Base-by-base conservation (phyloP, 1,284 basidiomycete species). In the Pseudozyma thailandica region DNA sequence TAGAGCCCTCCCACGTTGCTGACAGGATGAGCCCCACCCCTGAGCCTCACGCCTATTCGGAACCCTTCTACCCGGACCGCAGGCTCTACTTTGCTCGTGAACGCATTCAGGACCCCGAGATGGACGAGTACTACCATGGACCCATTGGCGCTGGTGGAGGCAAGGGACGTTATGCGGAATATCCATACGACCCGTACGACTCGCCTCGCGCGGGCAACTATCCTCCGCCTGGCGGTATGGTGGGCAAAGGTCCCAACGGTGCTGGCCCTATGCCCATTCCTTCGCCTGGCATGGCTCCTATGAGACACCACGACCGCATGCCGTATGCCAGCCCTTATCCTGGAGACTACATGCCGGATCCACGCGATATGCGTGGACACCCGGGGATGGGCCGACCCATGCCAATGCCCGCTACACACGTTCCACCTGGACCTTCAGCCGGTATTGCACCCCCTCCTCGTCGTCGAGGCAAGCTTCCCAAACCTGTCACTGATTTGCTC, bases 401-500 rank as follows among this genome's bases (percentile, higher is more conserved):
- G 18, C 41, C 55, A 18, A 31, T 72, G 18, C 63, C 70, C 4
- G 50, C 58, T 2, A 26, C 59, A 4, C 70, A 68, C 31, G 70
- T 72, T 6, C 70, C 70, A 4, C 70, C 70, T 4, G 63, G 70
- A n/a, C 70, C 70, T 0, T 53, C 63, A 6, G 55, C 70, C 10
- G 70, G 70, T 25, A 72, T 72, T 26, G 61, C 72, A 1, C 65
- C 69, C 16, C 65, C 65, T 1, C 68, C 70, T 7, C 71, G 76
- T 39, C 70, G 92, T 78, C 87, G 92, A 55, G 91, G 92, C 46
- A 93, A 93, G 84, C 87, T 93, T 13, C 92, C 92, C 47, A 93
- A 93, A 84, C 90, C 91, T 81, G 92, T 92, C 42, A 93, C 92
- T 20, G 91, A 93, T 83, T 91, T 89, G 79, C 87, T 94, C 78